These are phyloP conservation scores for Teratosphaeriaceae sp. DNA, from an alignment of 2,329 filamentous ascomycete genomes.

Conservation along the genomic window DNA sequence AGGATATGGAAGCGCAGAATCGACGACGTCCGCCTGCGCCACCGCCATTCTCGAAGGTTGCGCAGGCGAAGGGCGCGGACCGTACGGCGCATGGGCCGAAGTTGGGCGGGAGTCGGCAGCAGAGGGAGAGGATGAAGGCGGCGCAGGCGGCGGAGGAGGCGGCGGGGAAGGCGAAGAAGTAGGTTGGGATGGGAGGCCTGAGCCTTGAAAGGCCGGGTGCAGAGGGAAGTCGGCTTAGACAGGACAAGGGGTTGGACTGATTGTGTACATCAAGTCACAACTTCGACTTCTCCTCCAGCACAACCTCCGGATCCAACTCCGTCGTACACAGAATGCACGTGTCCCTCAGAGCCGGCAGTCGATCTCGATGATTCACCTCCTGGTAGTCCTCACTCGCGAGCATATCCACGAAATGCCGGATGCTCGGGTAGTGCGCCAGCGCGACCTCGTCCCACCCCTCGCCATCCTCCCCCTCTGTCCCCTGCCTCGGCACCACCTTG, in stretches of 20 bases:
- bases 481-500: slow-evolving; percentile 41
- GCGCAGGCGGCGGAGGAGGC: slow-evolving; percentile 39
- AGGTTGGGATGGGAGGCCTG: background rate
- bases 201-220: background rate
- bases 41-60: slow-evolving; percentile 7
- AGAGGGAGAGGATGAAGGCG: slow-evolving; percentile 66
- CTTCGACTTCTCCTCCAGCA: slow-evolving; percentile 8
- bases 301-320: slow-evolving; percentile 26
- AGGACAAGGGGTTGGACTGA: too few relatives aligned
- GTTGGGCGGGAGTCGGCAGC: slow-evolving; percentile 68
- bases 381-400: slow-evolving; percentile 52
- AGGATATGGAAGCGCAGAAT: slow-evolving; percentile 55
- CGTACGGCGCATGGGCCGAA: slow-evolving; percentile 58
- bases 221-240: too few relatives aligned
- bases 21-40: slow-evolving; percentile 23
- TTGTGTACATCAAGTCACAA: slow-evolving; percentile 1
- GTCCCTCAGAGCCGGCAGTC: slow-evolving; percentile 38
- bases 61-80: slow-evolving; percentile 41
- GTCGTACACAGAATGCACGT: slow-evolving; percentile 32
- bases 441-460: slow-evolving; percentile 56
- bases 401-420: slow-evolving; percentile 58
- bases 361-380: slow-evolving; percentile 47
- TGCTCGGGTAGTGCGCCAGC: slow-evolving; percentile 57
- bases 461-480: slow-evolving; percentile 19
- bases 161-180: slow-evolving; percentile 22